These are phyloP conservation scores for Ormosia emarginata DNA, from an alignment of 306 rosid genomes.

Conservation along the genomic window DNA sequence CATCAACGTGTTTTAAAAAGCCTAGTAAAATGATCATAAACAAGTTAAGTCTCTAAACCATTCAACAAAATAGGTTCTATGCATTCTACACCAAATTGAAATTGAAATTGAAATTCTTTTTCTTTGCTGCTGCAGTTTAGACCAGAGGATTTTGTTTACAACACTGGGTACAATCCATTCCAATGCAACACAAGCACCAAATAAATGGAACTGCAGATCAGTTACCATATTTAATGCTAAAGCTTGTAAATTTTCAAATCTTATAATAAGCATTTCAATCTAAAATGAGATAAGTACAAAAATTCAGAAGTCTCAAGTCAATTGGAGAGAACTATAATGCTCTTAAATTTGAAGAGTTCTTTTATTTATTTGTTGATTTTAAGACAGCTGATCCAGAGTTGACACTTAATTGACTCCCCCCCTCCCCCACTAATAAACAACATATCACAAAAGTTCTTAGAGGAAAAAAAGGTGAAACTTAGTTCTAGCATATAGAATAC, in stretches of 20 bases:
- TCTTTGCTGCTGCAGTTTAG: constrained; percentile 79
- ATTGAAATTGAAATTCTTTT: constrained; percentile 19
- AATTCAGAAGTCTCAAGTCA: not conserved
- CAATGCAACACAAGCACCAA: constrained; percentile 80
- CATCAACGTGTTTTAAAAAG: no score
- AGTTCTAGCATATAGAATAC: not conserved
- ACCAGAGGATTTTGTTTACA: constrained; percentile 85
- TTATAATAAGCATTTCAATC: not conserved
- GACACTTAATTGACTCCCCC: not conserved
- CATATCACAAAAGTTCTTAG: not conserved
- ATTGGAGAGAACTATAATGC: not conserved
- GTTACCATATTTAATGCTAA: constrained; percentile 77
- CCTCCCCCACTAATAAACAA: not conserved
- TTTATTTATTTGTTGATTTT: not conserved
- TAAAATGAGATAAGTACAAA: not conserved
- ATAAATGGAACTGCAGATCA: constrained; percentile 71
- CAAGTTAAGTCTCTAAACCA: not conserved
- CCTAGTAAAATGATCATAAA: not conserved
- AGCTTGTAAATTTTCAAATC: constrained; percentile 48
- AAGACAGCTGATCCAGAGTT: not conserved
- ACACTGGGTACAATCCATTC: constrained; percentile 88
- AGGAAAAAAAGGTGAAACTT: not conserved
- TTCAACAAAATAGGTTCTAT: not conserved
- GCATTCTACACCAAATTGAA: not conserved
- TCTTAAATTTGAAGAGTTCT: not conserved